Evolutionary conservation across 2,329 filamentous ascomycete genomes (phyloP).

Genomic region (Aspergillus japonicus): DNA sequence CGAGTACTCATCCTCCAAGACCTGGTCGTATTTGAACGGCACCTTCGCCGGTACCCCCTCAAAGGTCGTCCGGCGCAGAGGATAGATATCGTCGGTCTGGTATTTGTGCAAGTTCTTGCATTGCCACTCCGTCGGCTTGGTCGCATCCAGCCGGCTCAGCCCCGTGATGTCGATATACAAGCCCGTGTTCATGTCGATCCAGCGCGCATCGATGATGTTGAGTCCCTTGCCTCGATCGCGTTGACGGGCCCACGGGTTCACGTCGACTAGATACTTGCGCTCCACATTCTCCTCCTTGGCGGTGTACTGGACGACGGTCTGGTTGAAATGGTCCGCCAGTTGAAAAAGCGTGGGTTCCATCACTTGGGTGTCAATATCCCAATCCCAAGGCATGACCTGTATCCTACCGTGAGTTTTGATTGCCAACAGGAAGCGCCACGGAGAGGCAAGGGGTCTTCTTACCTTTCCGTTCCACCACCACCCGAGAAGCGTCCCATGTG

Average conservation of each 20-base stretch:
- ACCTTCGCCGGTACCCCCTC: slow-evolving; percentile 70
- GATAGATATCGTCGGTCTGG: slow-evolving; percentile 68
- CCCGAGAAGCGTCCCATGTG: slow-evolving; percentile 77
- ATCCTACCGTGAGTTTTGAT: neutral
- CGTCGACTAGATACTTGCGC: slow-evolving; percentile 67
- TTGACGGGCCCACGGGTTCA: slow-evolving; percentile 69
- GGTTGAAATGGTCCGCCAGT: slow-evolving; percentile 66
- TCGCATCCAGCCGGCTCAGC: slow-evolving; percentile 65
- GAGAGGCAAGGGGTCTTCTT: slow-evolving; percentile 13
- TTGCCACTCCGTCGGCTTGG: slow-evolving; percentile 65
- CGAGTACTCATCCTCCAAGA: slow-evolving; percentile 43
- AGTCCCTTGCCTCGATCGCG: slow-evolving; percentile 63
- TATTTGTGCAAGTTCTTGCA: slow-evolving; percentile 82
- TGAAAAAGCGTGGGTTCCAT: slow-evolving; percentile 64
- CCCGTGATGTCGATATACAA: slow-evolving; percentile 83
- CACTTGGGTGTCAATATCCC: slow-evolving; percentile 80
- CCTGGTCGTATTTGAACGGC: slow-evolving; percentile 51
- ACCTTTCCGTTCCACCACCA: slow-evolving; percentile 83
- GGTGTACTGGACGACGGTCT: slow-evolving; percentile 57
- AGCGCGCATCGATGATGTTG: slow-evolving; percentile 82
- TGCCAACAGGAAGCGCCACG: neutral
- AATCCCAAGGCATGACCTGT: slow-evolving; percentile 77
- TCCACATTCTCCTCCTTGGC: slow-evolving; percentile 41
- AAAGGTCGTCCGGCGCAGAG: slow-evolving; percentile 70
- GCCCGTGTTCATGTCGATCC: slow-evolving; percentile 74